Conservation (phyloP, 495 filamentous ascomycete genomes). For the Gamarada debralockiae region DNA sequence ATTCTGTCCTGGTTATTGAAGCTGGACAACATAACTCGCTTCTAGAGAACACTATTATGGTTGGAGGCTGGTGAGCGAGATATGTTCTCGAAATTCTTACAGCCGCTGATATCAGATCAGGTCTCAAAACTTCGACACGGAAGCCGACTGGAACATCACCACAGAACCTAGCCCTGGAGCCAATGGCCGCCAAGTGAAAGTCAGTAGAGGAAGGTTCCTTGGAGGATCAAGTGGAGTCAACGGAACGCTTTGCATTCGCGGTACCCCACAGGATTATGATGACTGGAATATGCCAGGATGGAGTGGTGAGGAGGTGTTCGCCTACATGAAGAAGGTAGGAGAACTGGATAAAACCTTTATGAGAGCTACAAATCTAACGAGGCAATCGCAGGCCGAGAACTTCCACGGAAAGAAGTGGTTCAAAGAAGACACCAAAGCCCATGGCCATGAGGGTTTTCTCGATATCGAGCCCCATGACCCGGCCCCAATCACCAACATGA, state of each 20-base stretch:
- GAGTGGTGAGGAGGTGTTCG: slow-evolving; percentile 51
- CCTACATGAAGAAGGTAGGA: slow-evolving; percentile 45
- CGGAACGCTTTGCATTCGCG: slow-evolving; percentile 59
- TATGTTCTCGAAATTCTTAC: no score
- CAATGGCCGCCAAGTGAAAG: slow-evolving; percentile 50
- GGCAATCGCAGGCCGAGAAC: slow-evolving; percentile 36
- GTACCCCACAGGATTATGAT: slow-evolving; percentile 56
- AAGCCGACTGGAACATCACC: slow-evolving; percentile 53
- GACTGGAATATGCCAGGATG: slow-evolving; percentile 54
- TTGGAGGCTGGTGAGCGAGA: slow-evolving; percentile 36
- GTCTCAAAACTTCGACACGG: slow-evolving; percentile 42
- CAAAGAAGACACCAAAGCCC: slow-evolving; percentile 31
- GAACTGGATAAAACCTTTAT: neutral
- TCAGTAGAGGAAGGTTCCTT: slow-evolving; percentile 56
- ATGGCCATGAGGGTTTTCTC: slow-evolving; percentile 42
- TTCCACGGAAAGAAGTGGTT: slow-evolving; percentile 37
- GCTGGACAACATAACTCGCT: slow-evolving; percentile 46
- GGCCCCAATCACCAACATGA: slow-evolving; percentile 42
- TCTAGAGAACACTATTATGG: slow-evolving; percentile 46
- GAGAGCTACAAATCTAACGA: neutral
- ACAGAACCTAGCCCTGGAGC: slow-evolving; percentile 52
- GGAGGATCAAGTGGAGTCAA: slow-evolving; percentile 58
- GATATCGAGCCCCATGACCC: slow-evolving; percentile 46
- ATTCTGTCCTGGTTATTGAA: slow-evolving; percentile 49
- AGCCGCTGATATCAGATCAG: no score